Evolutionary conservation across 2,329 filamentous ascomycete species (phyloP).

Genomic region (Pestalotiopsis sp.): DNA sequence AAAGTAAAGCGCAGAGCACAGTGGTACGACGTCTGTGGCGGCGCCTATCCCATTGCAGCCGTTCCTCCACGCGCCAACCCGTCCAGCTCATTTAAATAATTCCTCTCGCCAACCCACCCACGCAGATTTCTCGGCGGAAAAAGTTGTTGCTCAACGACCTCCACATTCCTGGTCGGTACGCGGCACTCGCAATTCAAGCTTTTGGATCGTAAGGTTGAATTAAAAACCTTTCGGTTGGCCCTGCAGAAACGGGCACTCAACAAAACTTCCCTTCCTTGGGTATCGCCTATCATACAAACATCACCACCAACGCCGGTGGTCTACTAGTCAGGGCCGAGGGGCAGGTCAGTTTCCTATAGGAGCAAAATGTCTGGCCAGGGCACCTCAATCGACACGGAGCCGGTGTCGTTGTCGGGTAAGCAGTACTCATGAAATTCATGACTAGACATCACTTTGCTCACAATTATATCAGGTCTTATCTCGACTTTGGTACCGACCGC

Average conservation of each 20-base stretch:
- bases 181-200: background rate
- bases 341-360: background rate
- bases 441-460: background rate
- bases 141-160: background rate
- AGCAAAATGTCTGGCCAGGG: background rate
- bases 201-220: background rate
- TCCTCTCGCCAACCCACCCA: background rate
- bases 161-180: constrained; percentile 1
- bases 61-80: background rate
- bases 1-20: background rate
- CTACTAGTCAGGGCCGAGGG: background rate
- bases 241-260: background rate
- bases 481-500: constrained; percentile 44
- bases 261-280: background rate
- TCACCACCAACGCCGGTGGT: background rate
- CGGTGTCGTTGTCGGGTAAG: constrained; percentile 27
- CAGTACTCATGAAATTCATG: background rate
- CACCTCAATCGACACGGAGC: constrained; percentile 16
- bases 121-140: background rate
- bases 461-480: constrained; percentile 37
- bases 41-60: background rate
- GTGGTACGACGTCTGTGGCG: background rate
- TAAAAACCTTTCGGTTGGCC: background rate
- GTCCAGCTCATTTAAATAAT: background rate
- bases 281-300: background rate